Evolutionary conservation across 306 rosid species (phyloP).

Genomic region (Pyrus betulifolia): DNA sequence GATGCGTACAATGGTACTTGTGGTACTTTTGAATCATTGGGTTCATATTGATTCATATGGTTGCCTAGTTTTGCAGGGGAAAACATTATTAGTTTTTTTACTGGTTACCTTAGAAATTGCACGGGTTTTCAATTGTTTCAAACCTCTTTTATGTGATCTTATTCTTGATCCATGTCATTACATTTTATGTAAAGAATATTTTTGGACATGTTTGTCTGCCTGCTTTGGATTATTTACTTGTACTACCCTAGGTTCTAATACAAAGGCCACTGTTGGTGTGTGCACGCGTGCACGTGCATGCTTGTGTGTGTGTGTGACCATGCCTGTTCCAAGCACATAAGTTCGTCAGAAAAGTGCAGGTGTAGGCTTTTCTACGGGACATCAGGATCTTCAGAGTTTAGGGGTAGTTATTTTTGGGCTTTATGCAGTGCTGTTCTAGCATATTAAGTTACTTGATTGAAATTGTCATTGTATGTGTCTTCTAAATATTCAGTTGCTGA

Average conservation of each 20-base stretch:
- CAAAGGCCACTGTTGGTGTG: neutral
- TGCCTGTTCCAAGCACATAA: neutral
- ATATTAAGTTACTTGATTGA: no score
- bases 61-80: neutral
- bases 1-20: neutral
- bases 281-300: no score
- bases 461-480: neutral
- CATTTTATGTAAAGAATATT: no score
- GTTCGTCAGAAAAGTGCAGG: neutral
- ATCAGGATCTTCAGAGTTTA: no score
- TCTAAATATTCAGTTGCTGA: neutral
- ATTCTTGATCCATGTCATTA: neutral
- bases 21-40: neutral
- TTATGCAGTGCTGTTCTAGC: neutral
- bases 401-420: no score
- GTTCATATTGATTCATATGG: neutral
- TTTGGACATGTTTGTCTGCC: neutral
- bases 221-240: neutral
- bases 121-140: neutral
- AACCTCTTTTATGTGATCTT: neutral
- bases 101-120: neutral
- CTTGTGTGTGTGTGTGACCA: neutral
- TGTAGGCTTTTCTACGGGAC: neutral
- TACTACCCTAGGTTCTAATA: neutral
- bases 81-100: neutral